Evolutionary conservation across 2,329 filamentous ascomycete species (phyloP), one percentile per base, ranked within the genome.

Genomic region (Claviceps purpurea): DNA sequence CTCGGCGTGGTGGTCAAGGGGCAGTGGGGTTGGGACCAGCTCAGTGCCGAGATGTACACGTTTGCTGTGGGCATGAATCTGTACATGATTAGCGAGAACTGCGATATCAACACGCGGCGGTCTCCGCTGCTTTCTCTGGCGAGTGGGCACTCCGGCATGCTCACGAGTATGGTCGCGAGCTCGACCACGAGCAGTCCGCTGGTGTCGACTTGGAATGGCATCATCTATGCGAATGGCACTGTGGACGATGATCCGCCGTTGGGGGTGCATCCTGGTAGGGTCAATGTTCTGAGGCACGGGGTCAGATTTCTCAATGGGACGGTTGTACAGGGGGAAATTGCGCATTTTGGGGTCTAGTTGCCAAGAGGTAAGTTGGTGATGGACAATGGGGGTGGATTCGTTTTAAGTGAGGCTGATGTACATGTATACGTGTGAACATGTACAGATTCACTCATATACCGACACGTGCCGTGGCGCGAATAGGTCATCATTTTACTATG

Each of bases 21-120:
- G 22, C 59, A 60, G 34, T 55, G 52, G 50, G 50, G 11, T 1
- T 66, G 58, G 61, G 56, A 65, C 20, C 56, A 57, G 47, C 56
- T 64, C 22, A 63, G 63, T 51, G 65, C 64, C 1, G 64, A 68
- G 37, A 34, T 64, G 51, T 64, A 66, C 50, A 61, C 62, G 0
- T 51, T 66, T 26, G 64, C 59, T 3, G 51, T 67, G 2, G 58
- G 58, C 10, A 26, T 60, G 54, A 60, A 60, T 50, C 52, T 67
- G 48, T 67, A 65, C 52, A 61, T 63, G 58, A 54, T 61, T 16
- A 65, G 64, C 50, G 62, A 67, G 55, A 67, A 67, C 56, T 67
- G 65, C 54, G 50, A 58, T 8, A 43, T 60, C 34, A 58, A 51
- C 45, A 22, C 41, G 1, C 47, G 40, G 10, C 55, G 56, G n/a